Evolutionary conservation across 352 stramenopile species (phyloP), one percentile per base, ranked within the genome.

Genomic region (Pythium dissotocum): DNA sequence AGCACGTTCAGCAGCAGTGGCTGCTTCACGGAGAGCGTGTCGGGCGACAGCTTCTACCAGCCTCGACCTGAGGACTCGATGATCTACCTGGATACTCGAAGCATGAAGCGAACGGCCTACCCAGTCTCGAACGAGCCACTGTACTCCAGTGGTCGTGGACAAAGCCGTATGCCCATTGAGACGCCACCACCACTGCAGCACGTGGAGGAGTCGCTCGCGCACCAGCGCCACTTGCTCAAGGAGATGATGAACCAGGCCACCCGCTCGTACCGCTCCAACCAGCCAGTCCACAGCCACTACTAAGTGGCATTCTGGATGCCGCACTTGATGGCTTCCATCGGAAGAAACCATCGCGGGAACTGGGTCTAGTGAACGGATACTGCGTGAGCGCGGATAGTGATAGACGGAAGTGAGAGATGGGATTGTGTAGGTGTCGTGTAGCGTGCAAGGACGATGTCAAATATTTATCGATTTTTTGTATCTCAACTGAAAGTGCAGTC

Each of bases 161-260:
- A 62, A 16, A 48, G 18, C 40, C 58, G 38, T 16, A 13, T 44
- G 2, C 33, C 48, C 4, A 9, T 49, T 49, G 14, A 49, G 40
- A n/a, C 40, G 18, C 46, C 53, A 16, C 59, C 53, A 16, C 52
- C 35, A 44, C 59, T 73, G 55, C 56, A 69, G 44, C 42, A 56
- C 48, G 59, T 90, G 35, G 80, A 90, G 61, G 71, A 85, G 38
- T 89, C 79, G 38, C 87, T 91, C 59, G 83, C 83, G 10, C 80
- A 91, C 46, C 83, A 91, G 65, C 72, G 79, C 10, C 75, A 80
- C 51, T 30, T 91, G 52, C 77, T 91, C 26, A 62, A 88, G 51
- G 77, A 89, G 73, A 91, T 91, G 80, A 75, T 91, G 62, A 71
- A 67, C 30, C 77, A 86, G 65, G 81, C 81, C 58, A 82, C 61